A percentile compares a stretch with the other conserved stretches of the same genome.
Conservation (phyloP, 176 grass and related monocot genomes). For the Oryza australiensis region DNA sequence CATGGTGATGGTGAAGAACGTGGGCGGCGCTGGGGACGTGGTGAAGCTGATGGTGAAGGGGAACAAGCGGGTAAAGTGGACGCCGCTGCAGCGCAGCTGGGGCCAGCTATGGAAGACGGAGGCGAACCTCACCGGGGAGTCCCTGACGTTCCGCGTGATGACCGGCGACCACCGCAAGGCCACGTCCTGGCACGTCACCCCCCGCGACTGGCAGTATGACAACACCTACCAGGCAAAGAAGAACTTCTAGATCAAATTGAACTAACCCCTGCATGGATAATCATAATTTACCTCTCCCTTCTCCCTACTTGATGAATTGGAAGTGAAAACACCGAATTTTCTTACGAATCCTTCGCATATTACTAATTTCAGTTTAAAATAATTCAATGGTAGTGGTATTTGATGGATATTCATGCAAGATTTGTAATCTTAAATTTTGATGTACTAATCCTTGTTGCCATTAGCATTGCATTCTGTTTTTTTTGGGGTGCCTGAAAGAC, state of each 20-base stretch:
- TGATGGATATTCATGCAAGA: too few species aligned
- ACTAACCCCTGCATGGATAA: background rate
- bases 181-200: slow-evolving; percentile 61
- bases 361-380: too few species aligned
- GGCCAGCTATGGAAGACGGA: slow-evolving; percentile 64
- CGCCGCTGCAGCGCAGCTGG: slow-evolving; percentile 66
- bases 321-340: too few species aligned
- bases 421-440: too few species aligned
- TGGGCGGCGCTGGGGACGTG: slow-evolving; percentile 73
- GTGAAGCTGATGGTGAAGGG: slow-evolving; percentile 58
- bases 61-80: slow-evolving; percentile 57
- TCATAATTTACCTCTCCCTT: too few species aligned
- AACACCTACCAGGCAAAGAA: slow-evolving; percentile 64
- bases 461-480: too few species aligned
- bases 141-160: slow-evolving; percentile 53
- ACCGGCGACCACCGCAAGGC: slow-evolving; percentile 72
- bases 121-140: slow-evolving; percentile 60
- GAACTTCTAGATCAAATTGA: slow-evolving; percentile 40
- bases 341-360: too few species aligned
- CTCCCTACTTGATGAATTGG: too few species aligned
- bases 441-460: too few species aligned
- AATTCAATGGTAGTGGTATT: too few species aligned
- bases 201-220: slow-evolving; percentile 56
- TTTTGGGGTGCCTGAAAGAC: too few species aligned
- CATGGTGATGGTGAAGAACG: slow-evolving; percentile 61